phyloP scores from a whole-genome alignment of 192 early-diverging fungal species.

The Globomyces pollinis-pini region DNA sequence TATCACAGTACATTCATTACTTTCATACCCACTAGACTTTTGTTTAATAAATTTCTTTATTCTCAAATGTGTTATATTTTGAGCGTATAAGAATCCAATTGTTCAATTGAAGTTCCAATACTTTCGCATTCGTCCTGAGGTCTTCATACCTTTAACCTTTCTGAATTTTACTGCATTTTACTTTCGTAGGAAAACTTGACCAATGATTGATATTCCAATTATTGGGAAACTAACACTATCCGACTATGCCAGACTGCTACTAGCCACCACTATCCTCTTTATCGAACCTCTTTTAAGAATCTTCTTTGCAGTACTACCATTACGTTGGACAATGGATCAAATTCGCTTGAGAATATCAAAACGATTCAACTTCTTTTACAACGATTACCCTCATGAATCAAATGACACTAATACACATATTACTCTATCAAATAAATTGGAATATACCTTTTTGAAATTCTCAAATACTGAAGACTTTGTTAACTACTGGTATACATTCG shows the following conservation, averaged over 20 bases:
- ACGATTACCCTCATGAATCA: slow-evolving; percentile 20
- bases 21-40: no score
- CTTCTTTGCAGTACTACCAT: slow-evolving; percentile 54
- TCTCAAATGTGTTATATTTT: no score
- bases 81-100: no score
- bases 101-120: no score
- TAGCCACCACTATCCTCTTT: slow-evolving; percentile 22
- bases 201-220: slow-evolving; percentile 29
- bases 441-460: slow-evolving; percentile 32
- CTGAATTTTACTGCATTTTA: no score
- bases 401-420: not conserved
- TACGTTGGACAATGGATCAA: slow-evolving; percentile 39
- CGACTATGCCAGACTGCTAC: slow-evolving; percentile 24
- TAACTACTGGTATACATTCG: slow-evolving; percentile 29
- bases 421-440: slow-evolving; percentile 14
- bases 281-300: slow-evolving; percentile 67
- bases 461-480: slow-evolving; percentile 35
- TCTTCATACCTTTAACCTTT: no score
- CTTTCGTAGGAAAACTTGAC: no score
- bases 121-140: no score
- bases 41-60: no score
- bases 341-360: slow-evolving; percentile 16
- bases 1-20: no score
- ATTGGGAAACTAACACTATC: slow-evolving; percentile 26
- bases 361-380: slow-evolving; percentile 10